Conservation (phyloP, 2,329 filamentous ascomycete species). For the Xylariomycetidae sp. region DNA sequence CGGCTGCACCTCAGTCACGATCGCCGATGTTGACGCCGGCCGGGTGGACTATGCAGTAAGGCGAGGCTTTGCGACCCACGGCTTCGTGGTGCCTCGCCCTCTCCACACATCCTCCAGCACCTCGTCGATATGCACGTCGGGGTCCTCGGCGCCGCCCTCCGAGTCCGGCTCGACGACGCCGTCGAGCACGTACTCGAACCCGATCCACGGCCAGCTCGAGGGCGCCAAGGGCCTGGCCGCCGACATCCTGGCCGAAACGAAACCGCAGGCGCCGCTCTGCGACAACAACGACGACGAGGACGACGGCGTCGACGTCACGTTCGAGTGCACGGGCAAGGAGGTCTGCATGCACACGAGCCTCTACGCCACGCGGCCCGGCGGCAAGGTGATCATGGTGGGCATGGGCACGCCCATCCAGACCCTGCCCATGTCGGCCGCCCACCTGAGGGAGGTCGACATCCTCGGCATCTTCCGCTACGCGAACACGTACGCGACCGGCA, state of each 20-base stretch:
- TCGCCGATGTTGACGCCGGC: constrained; percentile 55
- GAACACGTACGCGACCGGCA: constrained; percentile 70
- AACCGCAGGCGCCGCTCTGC: constrained; percentile 19
- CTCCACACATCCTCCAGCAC: constrained; percentile 39
- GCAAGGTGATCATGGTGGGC: constrained; percentile 70
- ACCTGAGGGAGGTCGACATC: constrained; percentile 71
- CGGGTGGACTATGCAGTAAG: constrained; percentile 57
- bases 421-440: constrained; percentile 66
- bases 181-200: constrained; percentile 39
- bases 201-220: constrained; percentile 44
- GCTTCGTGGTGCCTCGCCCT: constrained; percentile 46
- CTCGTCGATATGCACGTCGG: constrained; percentile 39
- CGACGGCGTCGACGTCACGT: constrained; percentile 63
- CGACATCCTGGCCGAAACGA: constrained; percentile 43
- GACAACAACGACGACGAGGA: constrained; percentile 49
- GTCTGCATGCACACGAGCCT: constrained; percentile 71
- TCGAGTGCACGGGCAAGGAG: constrained; percentile 75
- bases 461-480: constrained; percentile 73
- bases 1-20: constrained; percentile 54
- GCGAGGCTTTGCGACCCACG: constrained; percentile 56
- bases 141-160: constrained; percentile 40
- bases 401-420: constrained; percentile 78
- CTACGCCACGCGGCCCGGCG: constrained; percentile 65
- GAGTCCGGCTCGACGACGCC: constrained; percentile 38
- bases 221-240: constrained; percentile 44